Percentiles rank a stretch among this genome's conserved stretches.
These are phyloP conservation scores for Pythium graminicola DNA, from an alignment of 352 stramenopile genomes.

Conservation along the genomic window DNA sequence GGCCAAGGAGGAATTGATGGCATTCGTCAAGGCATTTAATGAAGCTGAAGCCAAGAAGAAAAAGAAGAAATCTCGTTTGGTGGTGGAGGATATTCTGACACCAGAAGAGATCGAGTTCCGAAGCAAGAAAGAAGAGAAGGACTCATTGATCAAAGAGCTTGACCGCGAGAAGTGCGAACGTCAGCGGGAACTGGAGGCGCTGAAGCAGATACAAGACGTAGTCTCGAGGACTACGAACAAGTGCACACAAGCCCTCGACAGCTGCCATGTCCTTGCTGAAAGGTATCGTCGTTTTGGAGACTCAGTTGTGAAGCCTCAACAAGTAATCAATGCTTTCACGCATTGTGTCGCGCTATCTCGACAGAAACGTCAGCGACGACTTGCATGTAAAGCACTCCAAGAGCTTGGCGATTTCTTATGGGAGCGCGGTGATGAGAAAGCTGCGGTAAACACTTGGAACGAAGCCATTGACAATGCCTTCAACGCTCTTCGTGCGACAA, in stretches of 20 bases:
- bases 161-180: conserved; percentile 10
- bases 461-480: conserved; percentile 74
- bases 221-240: conserved; percentile 46
- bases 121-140: conserved; percentile 31
- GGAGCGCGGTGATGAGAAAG: conserved; percentile 28
- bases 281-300: conserved; percentile 30
- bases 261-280: conserved; percentile 38
- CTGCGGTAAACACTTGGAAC: conserved; percentile 58
- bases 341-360: conserved; percentile 47
- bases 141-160: conserved; percentile 31
- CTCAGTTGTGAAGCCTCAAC: conserved; percentile 4
- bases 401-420: conserved; percentile 74
- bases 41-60: conserved; percentile 71
- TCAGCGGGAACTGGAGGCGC: conserved; percentile 12
- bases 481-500: conserved; percentile 37
- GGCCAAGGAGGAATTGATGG: conserved; percentile 25
- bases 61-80: conserved; percentile 75
- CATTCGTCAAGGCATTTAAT: conserved; percentile 41
- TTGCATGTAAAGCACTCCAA: conserved; percentile 54
- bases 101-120: conserved; percentile 60
- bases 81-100: conserved; percentile 59
- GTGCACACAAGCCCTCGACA: conserved; percentile 46
- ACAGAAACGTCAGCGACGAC: conserved; percentile 58
- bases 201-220: conserved; percentile 20
- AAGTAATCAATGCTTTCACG: conserved; percentile 39